Evolutionary conservation across 148 eudicot species (phyloP), one percentile per base, ranked within the genome.

Genomic region (Camellia japonica): DNA sequence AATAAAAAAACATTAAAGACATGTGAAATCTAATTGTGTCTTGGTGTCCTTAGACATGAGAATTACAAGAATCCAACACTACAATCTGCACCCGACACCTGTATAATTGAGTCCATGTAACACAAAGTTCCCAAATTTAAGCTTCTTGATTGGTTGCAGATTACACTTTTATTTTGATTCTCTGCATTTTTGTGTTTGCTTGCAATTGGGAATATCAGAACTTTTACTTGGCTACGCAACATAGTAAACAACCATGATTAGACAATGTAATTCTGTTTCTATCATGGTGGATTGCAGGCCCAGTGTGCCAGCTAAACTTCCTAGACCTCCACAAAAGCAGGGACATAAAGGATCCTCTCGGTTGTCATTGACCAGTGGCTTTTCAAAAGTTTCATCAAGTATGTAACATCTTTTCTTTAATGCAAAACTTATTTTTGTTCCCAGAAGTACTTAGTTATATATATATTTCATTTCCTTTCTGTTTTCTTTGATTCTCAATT

Each of bases 271-370:
- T 41, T 47, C 51, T 54, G 56, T 42, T 49, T 64, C 8, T 65
- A 7, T 80, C 6, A 64, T 78, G 83, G 23, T 42, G 80, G 41
- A 74, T 66, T 85, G 79, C 92, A 95, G 99, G 89, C 56, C 81
- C 72, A 77, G 71, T 75, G 58, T 90, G 70, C 90, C 91, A 51
- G 73, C 83, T 62, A 92, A 89, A 84, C 83, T 90, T 79, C 97
- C 97, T 46, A 93, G 82, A 80, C 90, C 97, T 65, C 90, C 91
- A 78, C 82, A 74, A 76, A 93, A 86, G 88, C 94, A 81, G 75
- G 81, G 75, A 68, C 86, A 60, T 20, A 38, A 86, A 18, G 87
- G 86, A 81, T 85, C 92, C 77, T 85, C 90, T 70, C 91, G 79
- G 74, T 75, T 80, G 76, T 86, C 94, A 68, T 69, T 84, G 63